These are phyloP conservation scores for Cymodocea nodosa DNA, from an alignment of 116 monocot species.

Conservation along the genomic window DNA sequence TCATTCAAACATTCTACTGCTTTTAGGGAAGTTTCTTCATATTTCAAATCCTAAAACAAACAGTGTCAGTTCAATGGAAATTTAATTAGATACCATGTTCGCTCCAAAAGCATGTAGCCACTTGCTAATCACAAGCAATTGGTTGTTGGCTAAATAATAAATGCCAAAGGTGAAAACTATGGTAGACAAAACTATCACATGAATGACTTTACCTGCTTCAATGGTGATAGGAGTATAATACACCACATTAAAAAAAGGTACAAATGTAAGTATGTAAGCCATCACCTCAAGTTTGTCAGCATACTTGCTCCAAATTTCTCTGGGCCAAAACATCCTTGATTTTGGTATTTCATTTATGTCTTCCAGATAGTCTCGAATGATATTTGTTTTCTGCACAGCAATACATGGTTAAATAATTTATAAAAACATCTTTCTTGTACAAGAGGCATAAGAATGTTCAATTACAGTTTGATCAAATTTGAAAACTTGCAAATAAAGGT, in stretches of 20 bases:
- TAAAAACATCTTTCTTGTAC: background rate
- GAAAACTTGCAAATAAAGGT: background rate
- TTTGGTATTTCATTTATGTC: conserved; percentile 98
- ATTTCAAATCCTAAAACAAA: conserved; percentile 65
- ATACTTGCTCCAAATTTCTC: conserved; percentile 95
- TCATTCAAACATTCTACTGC: conserved; percentile 94
- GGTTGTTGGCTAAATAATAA: too few species aligned
- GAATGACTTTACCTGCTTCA: too few species aligned
- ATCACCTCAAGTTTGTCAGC: conserved; percentile 83
- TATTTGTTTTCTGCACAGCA: conserved; percentile 80
- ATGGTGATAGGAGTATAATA: too few species aligned
- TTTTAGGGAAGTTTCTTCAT: conserved; percentile 56
- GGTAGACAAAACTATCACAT: too few species aligned
- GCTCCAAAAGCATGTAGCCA: too few species aligned
- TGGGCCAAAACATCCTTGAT: conserved; percentile 96
- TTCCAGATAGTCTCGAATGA: conserved; percentile 91
- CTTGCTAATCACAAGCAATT: too few species aligned
- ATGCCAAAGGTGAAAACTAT: too few species aligned
- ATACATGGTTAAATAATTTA: background rate
- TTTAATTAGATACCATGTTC: background rate
- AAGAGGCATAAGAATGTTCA: background rate
- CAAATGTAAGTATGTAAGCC: background rate
- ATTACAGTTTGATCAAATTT: background rate
- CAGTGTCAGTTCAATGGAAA: background rate
- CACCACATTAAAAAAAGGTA: background rate